Evolutionary conservation across 495 filamentous ascomycete species (phyloP).

Genomic region (Aspergillus campestris): DNA sequence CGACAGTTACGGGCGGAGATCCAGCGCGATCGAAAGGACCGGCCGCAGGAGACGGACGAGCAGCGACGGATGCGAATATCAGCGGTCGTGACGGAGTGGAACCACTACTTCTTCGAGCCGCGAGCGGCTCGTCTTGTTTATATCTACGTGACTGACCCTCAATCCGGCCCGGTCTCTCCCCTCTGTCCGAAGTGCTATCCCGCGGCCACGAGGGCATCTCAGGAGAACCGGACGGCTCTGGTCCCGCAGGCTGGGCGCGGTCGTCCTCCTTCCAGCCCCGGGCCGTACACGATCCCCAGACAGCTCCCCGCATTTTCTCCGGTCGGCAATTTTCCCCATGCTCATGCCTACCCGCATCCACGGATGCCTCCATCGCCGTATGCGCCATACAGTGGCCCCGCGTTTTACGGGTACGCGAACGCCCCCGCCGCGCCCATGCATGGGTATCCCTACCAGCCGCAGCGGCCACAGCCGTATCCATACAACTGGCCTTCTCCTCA

Average conservation of each 20-base stretch:
- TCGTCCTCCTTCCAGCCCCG: slow-evolving; percentile 8
- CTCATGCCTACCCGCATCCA: slow-evolving; percentile 11
- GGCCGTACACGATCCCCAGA: neutral
- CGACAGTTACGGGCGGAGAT: slow-evolving; percentile 35
- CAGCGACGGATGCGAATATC: slow-evolving; percentile 32
- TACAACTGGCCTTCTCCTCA: slow-evolving; percentile 12
- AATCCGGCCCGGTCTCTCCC: slow-evolving; percentile 31
- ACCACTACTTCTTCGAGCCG: slow-evolving; percentile 41
- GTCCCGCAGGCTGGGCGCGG: slow-evolving; percentile 4
- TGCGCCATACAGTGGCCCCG: slow-evolving; percentile 16
- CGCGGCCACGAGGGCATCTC: slow-evolving; percentile 30
- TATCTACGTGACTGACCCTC: slow-evolving; percentile 31
- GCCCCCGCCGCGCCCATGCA: slow-evolving; percentile 12
- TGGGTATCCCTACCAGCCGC: slow-evolving; percentile 21
- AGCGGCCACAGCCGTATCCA: slow-evolving; percentile 14
- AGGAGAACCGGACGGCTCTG: slow-evolving; percentile 9
- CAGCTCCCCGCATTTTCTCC: neutral
- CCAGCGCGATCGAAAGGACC: slow-evolving; percentile 35
- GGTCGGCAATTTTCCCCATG: neutral
- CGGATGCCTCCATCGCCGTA: slow-evolving; percentile 8
- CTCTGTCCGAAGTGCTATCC: slow-evolving; percentile 39
- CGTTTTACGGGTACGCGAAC: slow-evolving; percentile 2
- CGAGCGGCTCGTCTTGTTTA: slow-evolving; percentile 31
- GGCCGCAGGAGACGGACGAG: slow-evolving; percentile 35
- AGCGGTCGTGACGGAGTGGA: slow-evolving; percentile 44